Evolutionary conservation across 179 eudicot species (phyloP).

Genomic region (Beta corolliflora): DNA sequence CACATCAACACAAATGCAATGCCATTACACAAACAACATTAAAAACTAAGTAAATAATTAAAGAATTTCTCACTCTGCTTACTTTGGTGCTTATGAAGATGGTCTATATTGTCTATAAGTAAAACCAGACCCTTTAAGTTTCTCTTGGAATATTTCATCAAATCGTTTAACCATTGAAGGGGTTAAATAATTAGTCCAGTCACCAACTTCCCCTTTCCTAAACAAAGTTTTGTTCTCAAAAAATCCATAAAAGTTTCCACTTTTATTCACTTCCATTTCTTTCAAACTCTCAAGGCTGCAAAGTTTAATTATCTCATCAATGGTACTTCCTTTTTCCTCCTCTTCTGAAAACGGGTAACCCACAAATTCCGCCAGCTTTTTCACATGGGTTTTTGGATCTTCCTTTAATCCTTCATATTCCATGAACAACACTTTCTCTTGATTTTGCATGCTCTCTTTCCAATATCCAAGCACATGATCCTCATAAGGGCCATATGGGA

Average conservation of each 20-base stretch:
- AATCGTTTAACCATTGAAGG: constrained; percentile 23
- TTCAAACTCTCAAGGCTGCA: constrained; percentile 38
- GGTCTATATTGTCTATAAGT: not conserved
- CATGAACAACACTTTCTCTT: constrained; percentile 32
- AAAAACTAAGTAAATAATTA: too few species aligned
- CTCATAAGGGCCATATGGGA: constrained; percentile 41
- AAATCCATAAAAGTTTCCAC: constrained; percentile 28
- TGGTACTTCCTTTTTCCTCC: constrained; percentile 30
- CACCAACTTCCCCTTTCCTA: constrained; percentile 39
- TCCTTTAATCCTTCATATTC: constrained; percentile 37
- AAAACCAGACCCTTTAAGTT: constrained; percentile 12
- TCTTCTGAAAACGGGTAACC: constrained; percentile 30
- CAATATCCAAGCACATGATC: constrained; percentile 41
- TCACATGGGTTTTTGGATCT: constrained; percentile 27
- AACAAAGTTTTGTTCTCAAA: constrained; percentile 37
- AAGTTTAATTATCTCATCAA: constrained; percentile 33
- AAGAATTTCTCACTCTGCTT: not conserved
- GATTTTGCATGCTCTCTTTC: constrained; percentile 27
- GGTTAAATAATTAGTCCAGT: constrained; percentile 36
- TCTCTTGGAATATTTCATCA: constrained; percentile 27
- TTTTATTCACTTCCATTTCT: constrained; percentile 37
- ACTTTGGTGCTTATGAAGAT: not conserved
- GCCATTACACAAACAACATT: too few species aligned
- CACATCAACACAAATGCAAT: too few species aligned
- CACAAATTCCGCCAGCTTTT: constrained; percentile 29